These are phyloP conservation scores for Astragalus glycyphyllos DNA, from an alignment of 306 rosid species.

Conservation along the genomic window DNA sequence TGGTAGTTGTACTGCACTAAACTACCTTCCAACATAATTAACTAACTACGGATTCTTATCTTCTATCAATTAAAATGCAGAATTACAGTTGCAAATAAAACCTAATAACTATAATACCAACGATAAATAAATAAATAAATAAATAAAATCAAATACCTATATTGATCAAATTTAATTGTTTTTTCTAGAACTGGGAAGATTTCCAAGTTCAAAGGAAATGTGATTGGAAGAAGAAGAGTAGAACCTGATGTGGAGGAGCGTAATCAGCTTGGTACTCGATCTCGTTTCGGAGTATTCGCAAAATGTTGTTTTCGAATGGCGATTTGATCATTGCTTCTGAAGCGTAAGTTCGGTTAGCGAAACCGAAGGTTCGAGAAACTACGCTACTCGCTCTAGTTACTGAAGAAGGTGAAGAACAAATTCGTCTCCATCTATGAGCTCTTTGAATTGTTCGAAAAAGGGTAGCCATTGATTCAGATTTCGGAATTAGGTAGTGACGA, in stretches of 20 bases:
- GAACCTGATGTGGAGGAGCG: conserved; percentile 82
- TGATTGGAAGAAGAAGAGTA: conserved; percentile 25
- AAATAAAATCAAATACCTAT: neutral
- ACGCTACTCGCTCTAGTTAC: neutral
- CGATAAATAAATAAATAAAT: too few species aligned
- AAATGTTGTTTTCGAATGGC: conserved; percentile 68
- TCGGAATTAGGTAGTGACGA: neutral
- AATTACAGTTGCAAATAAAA: neutral
- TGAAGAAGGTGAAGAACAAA: neutral
- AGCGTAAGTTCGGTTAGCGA: conserved; percentile 37
- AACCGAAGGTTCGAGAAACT: neutral
- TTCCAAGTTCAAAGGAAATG: neutral
- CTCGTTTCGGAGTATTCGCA: conserved; percentile 71
- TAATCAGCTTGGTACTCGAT: conserved; percentile 60
- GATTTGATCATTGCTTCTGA: conserved; percentile 58
- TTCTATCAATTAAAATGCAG: too few species aligned
- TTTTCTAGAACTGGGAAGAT: neutral
- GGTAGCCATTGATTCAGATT: conserved; percentile 52
- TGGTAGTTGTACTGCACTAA: too few species aligned
- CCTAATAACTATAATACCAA: neutral
- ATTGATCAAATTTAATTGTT: neutral
- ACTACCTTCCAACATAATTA: too few species aligned
- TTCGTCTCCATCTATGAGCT: neutral
- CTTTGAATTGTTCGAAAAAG: conserved; percentile 53
- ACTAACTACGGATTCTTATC: too few species aligned